Evolutionary conservation across 345 rosid genomes (phyloP).

Genomic region (Aquilaria sinensis): DNA sequence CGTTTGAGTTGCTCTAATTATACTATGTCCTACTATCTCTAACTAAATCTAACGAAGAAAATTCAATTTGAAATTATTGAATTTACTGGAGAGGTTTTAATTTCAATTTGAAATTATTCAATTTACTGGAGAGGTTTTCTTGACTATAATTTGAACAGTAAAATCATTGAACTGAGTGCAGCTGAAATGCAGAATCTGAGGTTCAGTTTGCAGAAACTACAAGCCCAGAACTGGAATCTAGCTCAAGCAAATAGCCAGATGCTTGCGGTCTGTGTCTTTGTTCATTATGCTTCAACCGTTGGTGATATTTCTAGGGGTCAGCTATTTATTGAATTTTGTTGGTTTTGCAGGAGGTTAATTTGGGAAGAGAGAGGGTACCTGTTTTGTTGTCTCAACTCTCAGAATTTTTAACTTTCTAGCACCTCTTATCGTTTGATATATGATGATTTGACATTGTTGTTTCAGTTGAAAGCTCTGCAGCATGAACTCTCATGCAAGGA

Average conservation of each 20-base stretch:
- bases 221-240: slow-evolving; percentile 54
- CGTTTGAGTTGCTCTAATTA: too few relatives aligned
- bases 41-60: not conserved
- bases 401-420: not conserved
- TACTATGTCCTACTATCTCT: too few relatives aligned
- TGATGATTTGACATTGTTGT: not conserved
- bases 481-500: slow-evolving; percentile 55
- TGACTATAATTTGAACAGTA: slow-evolving; percentile 32
- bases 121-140: slow-evolving; percentile 12
- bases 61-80: slow-evolving; percentile 10
- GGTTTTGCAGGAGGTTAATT: slow-evolving; percentile 45
- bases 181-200: slow-evolving; percentile 40
- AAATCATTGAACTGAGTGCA: slow-evolving; percentile 48
- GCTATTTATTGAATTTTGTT: slow-evolving; percentile 6
- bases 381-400: not conserved
- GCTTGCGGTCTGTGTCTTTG: slow-evolving; percentile 39
- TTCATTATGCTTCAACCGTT: not conserved
- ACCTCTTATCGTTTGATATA: too few relatives aligned
- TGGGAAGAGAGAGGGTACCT: slow-evolving; percentile 49
- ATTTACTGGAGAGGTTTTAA: slow-evolving; percentile 13
- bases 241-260: slow-evolving; percentile 57
- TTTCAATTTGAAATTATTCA: slow-evolving; percentile 3
- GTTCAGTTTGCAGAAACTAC: slow-evolving; percentile 37
- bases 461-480: slow-evolving; percentile 43
- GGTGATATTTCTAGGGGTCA: slow-evolving; percentile 2